These are phyloP conservation scores for Royoungia palumana DNA, from an alignment of 768 basidiomycete genomes.

Conservation along the genomic window DNA sequence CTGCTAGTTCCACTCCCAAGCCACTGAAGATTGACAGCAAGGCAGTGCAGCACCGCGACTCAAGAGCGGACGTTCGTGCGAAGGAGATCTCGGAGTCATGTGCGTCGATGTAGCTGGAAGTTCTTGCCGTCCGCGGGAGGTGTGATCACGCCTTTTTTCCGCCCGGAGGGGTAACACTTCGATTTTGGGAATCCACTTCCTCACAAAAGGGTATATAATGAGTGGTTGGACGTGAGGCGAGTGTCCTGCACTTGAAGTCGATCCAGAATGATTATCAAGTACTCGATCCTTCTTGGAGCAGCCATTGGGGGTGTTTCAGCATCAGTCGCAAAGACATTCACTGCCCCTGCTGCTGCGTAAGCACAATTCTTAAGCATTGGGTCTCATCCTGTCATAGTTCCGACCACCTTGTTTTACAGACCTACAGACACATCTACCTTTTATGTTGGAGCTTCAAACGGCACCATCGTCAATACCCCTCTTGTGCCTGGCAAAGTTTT, in stretches of 20 bases:
- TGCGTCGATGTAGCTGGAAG: too few species aligned
- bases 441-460: constrained; percentile 42
- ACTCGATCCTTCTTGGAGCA: constrained; percentile 13
- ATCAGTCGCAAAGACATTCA: constrained; percentile 23
- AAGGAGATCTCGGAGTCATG: too few species aligned
- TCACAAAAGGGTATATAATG: too few species aligned
- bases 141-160: too few species aligned
- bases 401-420: constrained; percentile 12
- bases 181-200: too few species aligned
- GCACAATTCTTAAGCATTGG: neutral
- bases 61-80: too few species aligned
- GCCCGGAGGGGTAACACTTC: too few species aligned
- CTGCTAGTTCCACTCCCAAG: too few species aligned
- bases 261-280: constrained; percentile 15
- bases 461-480: constrained; percentile 38
- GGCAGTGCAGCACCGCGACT: too few species aligned
- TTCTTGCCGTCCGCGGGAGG: too few species aligned
- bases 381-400: neutral
- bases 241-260: neutral
- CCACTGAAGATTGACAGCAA: too few species aligned
- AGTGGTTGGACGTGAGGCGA: too few species aligned
- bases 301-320: constrained; percentile 20
- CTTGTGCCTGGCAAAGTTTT: constrained; percentile 42
- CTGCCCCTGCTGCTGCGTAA: constrained; percentile 29
- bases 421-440: constrained; percentile 32